These are phyloP conservation scores for Phallus indusiatus DNA, from an alignment of 768 basidiomycete genomes.

Conservation along the genomic window DNA sequence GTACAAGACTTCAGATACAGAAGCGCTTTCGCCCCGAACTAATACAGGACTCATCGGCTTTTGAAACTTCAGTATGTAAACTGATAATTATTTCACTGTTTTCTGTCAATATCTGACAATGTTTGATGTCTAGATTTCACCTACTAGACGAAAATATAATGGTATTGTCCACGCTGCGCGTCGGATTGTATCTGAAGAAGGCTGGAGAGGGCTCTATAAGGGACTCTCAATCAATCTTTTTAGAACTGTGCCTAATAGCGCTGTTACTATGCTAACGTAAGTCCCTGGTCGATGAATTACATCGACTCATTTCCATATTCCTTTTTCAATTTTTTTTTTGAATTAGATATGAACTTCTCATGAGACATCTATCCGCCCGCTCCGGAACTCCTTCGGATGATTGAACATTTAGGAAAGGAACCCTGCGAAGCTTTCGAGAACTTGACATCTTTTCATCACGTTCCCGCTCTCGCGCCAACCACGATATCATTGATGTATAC, in stretches of 20 bases:
- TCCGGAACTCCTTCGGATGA: neutral
- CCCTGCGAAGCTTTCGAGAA: neutral
- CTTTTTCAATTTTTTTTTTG: neutral
- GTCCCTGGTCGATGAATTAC: constrained; percentile 16
- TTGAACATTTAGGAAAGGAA: neutral
- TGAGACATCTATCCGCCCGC: constrained; percentile 21
- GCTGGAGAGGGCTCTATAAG: constrained; percentile 84
- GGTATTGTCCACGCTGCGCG: constrained; percentile 68
- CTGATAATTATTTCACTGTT: neutral
- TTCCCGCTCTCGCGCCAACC: too few relatives aligned
- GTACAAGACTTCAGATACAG: constrained; percentile 93
- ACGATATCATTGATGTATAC: too few relatives aligned
- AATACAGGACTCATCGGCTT: constrained; percentile 46
- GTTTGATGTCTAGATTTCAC: constrained; percentile 34
- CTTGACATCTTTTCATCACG: neutral
- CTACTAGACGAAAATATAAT: constrained; percentile 24
- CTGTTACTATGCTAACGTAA: constrained; percentile 92
- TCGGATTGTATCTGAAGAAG: constrained; percentile 71
- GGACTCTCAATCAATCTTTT: constrained; percentile 91
- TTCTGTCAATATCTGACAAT: neutral
- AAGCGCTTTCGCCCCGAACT: constrained; percentile 47
- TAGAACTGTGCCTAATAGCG: constrained; percentile 92
- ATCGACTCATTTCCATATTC: constrained; percentile 12
- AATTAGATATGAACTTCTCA: constrained; percentile 34
- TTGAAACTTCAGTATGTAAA: constrained; percentile 27